Evolutionary conservation across 2,329 filamentous ascomycete species (phyloP).

Genomic region (Fusarium sp.): DNA sequence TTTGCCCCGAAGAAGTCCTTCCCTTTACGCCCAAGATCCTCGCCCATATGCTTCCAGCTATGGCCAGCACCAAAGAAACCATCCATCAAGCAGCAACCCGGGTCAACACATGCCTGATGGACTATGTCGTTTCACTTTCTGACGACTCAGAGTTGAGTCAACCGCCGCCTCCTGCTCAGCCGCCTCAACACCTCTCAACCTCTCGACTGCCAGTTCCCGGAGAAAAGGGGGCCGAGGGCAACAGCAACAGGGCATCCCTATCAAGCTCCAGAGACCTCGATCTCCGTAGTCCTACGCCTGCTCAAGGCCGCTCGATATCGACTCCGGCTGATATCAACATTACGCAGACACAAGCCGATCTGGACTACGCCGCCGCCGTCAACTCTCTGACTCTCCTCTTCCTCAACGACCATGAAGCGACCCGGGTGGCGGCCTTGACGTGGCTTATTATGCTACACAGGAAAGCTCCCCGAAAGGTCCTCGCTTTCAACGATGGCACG

Average conservation of each 20-base stretch:
- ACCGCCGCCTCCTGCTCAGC: conserved; percentile 28
- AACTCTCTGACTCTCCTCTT: conserved; percentile 93
- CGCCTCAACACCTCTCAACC: conserved; percentile 44
- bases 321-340: conserved; percentile 57
- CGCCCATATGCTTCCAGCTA: conserved; percentile 89
- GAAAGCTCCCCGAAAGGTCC: conserved; percentile 90
- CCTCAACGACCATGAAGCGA: conserved; percentile 95
- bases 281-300: conserved; percentile 61
- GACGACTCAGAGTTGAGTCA: conserved; percentile 65
- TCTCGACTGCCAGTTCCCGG: conserved; percentile 56
- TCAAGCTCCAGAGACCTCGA: conserved; percentile 66
- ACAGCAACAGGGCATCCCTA: conserved; percentile 61
- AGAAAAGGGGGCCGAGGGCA: conserved; percentile 56
- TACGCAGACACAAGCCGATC: conserved; percentile 67
- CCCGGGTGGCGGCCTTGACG: conserved; percentile 88
- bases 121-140: conserved; percentile 91
- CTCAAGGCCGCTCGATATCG: conserved; percentile 57
- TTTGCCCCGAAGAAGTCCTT: conserved; percentile 95
- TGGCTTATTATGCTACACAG: conserved; percentile 99
- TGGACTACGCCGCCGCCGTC: conserved; percentile 97
- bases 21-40: conserved; percentile 93
- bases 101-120: conserved; percentile 91
- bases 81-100: conserved; percentile 88
- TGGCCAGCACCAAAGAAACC: conserved; percentile 90
- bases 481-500: conserved; percentile 96